Percentiles rank a stretch among this genome's conserved stretches.
These are phyloP conservation scores for Grammothele lineata DNA, from an alignment of 768 basidiomycete species.

Conservation along the genomic window DNA sequence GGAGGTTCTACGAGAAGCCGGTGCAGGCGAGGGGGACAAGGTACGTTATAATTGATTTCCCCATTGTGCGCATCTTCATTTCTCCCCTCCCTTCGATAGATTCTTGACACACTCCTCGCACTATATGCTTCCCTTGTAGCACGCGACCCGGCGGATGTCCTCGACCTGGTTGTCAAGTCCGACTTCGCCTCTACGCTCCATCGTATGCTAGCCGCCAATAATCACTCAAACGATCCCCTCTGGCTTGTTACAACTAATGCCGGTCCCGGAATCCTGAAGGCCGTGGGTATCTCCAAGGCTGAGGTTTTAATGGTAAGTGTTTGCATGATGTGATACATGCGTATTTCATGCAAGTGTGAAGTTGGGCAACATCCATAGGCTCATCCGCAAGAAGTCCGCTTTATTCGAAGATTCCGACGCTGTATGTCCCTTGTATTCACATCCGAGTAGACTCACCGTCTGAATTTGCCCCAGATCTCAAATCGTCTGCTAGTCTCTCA, in stretches of 20 bases:
- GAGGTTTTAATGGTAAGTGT: conserved; percentile 52
- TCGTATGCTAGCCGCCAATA: conserved; percentile 18
- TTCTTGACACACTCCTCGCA: conserved; percentile 59
- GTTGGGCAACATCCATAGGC: conserved; percentile 32
- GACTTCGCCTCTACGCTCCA: conserved; percentile 28
- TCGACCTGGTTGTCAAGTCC: conserved; percentile 44
- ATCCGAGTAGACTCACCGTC: background rate
- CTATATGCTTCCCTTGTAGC: conserved; percentile 63
- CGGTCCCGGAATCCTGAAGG: conserved; percentile 43
- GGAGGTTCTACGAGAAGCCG: conserved; percentile 57
- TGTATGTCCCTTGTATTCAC: conserved; percentile 24
- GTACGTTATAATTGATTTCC: conserved; percentile 33
- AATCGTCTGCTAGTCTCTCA: conserved; percentile 50
- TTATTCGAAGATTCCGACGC: conserved; percentile 24
- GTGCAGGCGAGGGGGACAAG: conserved; percentile 59
- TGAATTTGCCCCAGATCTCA: conserved; percentile 38
- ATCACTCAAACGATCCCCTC: conserved; percentile 44
- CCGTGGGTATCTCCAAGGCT: conserved; percentile 49
- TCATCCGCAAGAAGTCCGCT: conserved; percentile 33
- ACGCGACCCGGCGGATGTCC: conserved; percentile 50
- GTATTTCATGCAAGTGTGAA: conserved; percentile 10
- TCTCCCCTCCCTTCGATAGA: conserved; percentile 30
- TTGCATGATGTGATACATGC: too few relatives aligned
- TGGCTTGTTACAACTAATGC: conserved; percentile 33
- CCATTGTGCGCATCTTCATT: background rate